Conservation (phyloP, 108 stramenopile species). For the Pseudonitzschia multiseries region DNA sequence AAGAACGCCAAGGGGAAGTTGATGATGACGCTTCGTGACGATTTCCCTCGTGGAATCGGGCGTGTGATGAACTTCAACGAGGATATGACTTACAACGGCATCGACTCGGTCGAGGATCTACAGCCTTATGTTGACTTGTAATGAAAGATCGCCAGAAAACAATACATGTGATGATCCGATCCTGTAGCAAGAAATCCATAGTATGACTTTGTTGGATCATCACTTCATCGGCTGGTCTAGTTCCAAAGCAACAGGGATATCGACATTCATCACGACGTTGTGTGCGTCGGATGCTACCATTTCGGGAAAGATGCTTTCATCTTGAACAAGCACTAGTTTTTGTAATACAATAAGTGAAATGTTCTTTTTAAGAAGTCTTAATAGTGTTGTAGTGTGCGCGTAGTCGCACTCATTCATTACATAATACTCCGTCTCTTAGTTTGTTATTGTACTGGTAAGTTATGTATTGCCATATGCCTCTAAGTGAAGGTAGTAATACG, state of each 20-base stretch:
- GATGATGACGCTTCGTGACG: constrained; percentile 38
- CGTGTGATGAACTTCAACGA: constrained; percentile 52
- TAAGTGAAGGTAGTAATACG: no score
- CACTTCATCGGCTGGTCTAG: background rate
- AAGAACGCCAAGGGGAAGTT: constrained; percentile 4
- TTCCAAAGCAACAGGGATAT: background rate
- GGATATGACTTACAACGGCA: constrained; percentile 34
- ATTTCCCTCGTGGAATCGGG: constrained; percentile 51
- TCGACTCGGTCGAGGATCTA: background rate
- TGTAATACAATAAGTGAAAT: no score
- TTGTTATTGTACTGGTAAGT: no score
- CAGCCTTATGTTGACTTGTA: constrained; percentile 10
- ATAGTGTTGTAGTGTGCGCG: no score
- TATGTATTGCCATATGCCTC: no score
- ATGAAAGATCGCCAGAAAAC: background rate
- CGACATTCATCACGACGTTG: background rate
- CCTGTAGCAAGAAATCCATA: background rate
- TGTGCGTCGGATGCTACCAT: background rate
- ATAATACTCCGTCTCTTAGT: no score
- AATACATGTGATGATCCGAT: background rate
- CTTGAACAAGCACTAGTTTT: no score
- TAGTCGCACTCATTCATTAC: no score
- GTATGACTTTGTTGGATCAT: background rate
- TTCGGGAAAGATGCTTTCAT: background rate
- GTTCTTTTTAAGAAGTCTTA: no score